These are phyloP conservation scores for Nepenthes mirabilis DNA, from an alignment of 148 eudicot genomes.

Conservation along the genomic window DNA sequence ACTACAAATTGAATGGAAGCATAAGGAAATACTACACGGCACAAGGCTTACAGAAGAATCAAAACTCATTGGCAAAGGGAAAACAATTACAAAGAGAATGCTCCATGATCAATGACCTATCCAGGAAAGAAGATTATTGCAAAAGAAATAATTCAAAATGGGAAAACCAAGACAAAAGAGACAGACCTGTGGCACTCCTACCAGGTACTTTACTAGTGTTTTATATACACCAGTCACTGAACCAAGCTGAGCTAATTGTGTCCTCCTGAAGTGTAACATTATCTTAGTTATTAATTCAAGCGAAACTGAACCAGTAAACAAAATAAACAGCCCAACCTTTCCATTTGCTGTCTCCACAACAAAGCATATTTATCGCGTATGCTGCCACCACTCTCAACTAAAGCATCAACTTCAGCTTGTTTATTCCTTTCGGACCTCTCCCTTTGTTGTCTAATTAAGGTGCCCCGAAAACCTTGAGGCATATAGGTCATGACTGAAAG, in stretches of 20 bases:
- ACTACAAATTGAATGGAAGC: too few relatives aligned
- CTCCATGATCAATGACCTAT: neutral
- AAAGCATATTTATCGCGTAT: slow-evolving; percentile 80
- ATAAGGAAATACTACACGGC: too few relatives aligned
- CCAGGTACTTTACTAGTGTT: slow-evolving; percentile 91
- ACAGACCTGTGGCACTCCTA: slow-evolving; percentile 92
- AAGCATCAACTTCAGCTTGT: slow-evolving; percentile 84
- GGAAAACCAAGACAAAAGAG: neutral
- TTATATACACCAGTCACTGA: slow-evolving; percentile 95
- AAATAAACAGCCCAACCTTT: slow-evolving; percentile 34
- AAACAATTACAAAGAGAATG: too few relatives aligned
- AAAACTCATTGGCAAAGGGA: neutral
- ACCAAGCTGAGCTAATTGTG: slow-evolving; percentile 90
- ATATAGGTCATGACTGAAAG: slow-evolving; percentile 88
- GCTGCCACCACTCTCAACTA: slow-evolving; percentile 72
- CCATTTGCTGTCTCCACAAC: slow-evolving; percentile 97
- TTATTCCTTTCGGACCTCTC: slow-evolving; percentile 94
- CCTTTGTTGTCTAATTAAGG: slow-evolving; percentile 81
- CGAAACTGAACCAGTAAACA: neutral
- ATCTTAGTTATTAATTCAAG: slow-evolving; percentile 2
- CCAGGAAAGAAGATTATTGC: neutral
- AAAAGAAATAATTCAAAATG: neutral
- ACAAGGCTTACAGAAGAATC: neutral
- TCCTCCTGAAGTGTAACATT: slow-evolving; percentile 48
- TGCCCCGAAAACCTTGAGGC: slow-evolving; percentile 97